A percentile compares a stretch with the other conserved stretches of the same genome.
Conservation (phyloP, 2,329 filamentous ascomycete genomes). For the Parascedosporium putredinis region DNA sequence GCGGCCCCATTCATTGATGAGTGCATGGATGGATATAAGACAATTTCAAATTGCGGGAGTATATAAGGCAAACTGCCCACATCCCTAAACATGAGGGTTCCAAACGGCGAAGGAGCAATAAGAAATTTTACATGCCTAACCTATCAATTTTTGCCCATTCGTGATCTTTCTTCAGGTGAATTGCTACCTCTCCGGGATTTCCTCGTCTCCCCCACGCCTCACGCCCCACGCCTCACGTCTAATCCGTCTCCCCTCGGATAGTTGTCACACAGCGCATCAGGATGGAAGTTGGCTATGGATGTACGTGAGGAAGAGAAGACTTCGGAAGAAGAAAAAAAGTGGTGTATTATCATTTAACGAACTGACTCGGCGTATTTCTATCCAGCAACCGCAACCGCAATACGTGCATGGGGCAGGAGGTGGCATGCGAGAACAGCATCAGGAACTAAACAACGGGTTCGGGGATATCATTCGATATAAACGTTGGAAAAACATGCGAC, state of each 20-base stretch:
- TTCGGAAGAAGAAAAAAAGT: not conserved
- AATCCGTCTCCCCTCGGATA: too few species aligned
- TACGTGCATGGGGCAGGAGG: not conserved
- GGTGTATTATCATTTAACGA: not conserved
- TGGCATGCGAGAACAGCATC: not conserved
- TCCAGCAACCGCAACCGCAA: not conserved
- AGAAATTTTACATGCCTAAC: too few species aligned
- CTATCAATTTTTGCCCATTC: too few species aligned
- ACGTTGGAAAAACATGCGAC: not conserved
- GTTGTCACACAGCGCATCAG: too few species aligned
- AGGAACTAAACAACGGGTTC: not conserved
- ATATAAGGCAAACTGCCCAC: too few species aligned
- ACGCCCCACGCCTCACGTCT: too few species aligned
- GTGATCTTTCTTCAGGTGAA: too few species aligned
- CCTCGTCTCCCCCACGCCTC: too few species aligned
- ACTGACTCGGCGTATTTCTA: not conserved
- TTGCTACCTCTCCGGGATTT: too few species aligned
- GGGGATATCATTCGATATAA: slow-evolving; percentile 1
- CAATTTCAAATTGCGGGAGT: not conserved
- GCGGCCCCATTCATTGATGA: not conserved
- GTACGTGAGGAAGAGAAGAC: not conserved
- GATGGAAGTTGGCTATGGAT: too few species aligned
- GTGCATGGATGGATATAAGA: not conserved
- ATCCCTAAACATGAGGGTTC: too few species aligned
- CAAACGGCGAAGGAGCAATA: too few species aligned